These are phyloP conservation scores for Candida peoriensis DNA, from an alignment of 805 yeast genomes.

Conservation along the genomic window DNA sequence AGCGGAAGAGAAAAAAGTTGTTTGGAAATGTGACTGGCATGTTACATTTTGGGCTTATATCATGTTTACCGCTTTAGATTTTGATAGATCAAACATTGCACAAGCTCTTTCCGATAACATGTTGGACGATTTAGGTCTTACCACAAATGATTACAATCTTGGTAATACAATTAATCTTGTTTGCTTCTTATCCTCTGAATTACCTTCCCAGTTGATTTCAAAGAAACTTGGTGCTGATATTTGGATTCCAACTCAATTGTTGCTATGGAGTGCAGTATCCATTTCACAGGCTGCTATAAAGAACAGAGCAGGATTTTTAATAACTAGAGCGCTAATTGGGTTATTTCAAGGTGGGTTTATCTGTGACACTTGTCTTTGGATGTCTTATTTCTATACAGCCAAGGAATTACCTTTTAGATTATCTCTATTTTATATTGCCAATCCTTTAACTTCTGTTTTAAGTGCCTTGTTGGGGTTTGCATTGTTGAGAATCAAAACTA, in stretches of 20 bases:
- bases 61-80: constrained; percentile 53
- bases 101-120: constrained; percentile 58
- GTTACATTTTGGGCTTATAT: constrained; percentile 55
- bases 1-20: constrained; percentile 44
- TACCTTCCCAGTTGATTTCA: constrained; percentile 64
- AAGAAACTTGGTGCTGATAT: constrained; percentile 58
- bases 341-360: constrained; percentile 66
- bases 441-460: constrained; percentile 40
- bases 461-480: constrained; percentile 51
- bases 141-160: constrained; percentile 53
- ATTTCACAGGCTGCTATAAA: constrained; percentile 43
- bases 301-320: constrained; percentile 37
- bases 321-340: constrained; percentile 49
- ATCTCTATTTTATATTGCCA: constrained; percentile 55
- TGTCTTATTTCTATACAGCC: constrained; percentile 60
- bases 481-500: constrained; percentile 44
- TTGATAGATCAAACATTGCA: constrained; percentile 52
- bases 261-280: constrained; percentile 53
- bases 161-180: constrained; percentile 53
- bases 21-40: constrained; percentile 48
- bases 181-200: constrained; percentile 50
- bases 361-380: constrained; percentile 58
- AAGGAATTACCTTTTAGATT: constrained; percentile 54
- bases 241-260: constrained; percentile 57
- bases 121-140: constrained; percentile 43